A percentile compares a stretch with the other conserved stretches of the same genome.
Evolutionary conservation across 176 grass and related monocot genomes (phyloP).

Genomic region (Aegilops speltoides): DNA sequence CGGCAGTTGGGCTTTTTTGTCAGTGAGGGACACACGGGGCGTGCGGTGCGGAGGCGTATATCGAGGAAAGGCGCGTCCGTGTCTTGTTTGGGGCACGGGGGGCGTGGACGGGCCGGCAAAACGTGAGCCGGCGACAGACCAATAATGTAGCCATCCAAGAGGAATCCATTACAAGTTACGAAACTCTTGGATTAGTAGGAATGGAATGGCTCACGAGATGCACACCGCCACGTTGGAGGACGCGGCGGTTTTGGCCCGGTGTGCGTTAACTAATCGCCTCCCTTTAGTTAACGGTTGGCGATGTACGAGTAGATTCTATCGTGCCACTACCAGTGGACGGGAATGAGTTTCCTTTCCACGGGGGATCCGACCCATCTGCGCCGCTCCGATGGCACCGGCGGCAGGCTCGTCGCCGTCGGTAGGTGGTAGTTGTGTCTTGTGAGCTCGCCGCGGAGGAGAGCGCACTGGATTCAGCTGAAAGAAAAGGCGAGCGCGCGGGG

Average conservation of each 20-base stretch:
- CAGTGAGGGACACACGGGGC: not conserved
- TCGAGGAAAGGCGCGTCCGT: not conserved
- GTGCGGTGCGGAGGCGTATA: not conserved
- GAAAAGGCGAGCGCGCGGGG: too few species aligned
- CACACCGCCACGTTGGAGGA: not conserved
- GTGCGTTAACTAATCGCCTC: not conserved
- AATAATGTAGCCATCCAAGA: not conserved
- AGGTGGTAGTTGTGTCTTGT: too few species aligned
- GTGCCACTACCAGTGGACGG: too few species aligned
- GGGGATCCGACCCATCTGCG: too few species aligned
- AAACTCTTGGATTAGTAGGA: too few species aligned
- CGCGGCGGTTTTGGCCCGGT: constrained; percentile 4
- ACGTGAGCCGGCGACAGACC: not conserved
- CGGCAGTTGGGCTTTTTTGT: not conserved
- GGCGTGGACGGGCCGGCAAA: not conserved
- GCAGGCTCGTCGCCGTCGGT: too few species aligned
- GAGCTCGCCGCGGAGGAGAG: too few species aligned
- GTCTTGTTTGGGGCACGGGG: not conserved
- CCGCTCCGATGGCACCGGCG: too few species aligned
- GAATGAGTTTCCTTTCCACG: too few species aligned
- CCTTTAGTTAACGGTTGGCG: not conserved
- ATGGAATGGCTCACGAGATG: not conserved
- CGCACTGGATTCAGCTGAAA: too few species aligned
- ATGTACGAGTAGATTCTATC: not conserved
- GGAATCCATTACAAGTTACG: too few species aligned